Conservation (phyloP, 176 grass and related monocot species). For the Oryza meridionalis region DNA sequence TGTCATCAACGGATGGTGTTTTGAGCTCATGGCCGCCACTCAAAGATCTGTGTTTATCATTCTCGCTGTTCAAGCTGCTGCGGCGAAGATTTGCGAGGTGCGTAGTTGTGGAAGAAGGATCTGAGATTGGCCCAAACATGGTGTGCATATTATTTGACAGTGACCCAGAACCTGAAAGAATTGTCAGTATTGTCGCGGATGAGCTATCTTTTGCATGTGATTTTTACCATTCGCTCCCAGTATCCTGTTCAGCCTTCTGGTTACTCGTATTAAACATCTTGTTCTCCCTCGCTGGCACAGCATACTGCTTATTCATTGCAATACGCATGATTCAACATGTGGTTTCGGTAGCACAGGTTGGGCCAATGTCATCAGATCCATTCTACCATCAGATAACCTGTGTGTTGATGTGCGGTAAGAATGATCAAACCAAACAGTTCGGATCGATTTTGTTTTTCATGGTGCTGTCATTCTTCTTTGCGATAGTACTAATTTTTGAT, state of each 20-base stretch:
- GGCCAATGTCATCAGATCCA: too few species aligned
- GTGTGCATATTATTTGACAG: background rate
- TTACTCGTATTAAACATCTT: background rate
- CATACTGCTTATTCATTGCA: background rate
- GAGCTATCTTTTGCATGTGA: conserved; percentile 12
- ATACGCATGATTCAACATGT: too few species aligned
- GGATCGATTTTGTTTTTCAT: background rate
- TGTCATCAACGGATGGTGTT: background rate
- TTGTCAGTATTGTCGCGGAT: background rate
- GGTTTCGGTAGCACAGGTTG: too few species aligned
- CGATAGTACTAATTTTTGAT: background rate
- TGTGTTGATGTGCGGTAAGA: too few species aligned
- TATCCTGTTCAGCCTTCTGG: background rate
- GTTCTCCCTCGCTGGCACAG: background rate
- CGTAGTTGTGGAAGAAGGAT: background rate
- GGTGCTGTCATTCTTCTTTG: background rate
- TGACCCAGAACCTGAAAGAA: background rate
- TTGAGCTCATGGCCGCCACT: background rate
- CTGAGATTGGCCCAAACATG: too few species aligned
- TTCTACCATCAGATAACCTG: too few species aligned
- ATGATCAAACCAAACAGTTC: background rate
- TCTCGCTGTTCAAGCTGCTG: too few species aligned
- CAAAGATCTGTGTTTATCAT: background rate
- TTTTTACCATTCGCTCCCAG: background rate
- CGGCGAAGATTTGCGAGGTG: background rate